Evolutionary conservation across 441 rosid species (phyloP), one percentile per base, ranked within the genome.

Genomic region (Populus tomentosa): DNA sequence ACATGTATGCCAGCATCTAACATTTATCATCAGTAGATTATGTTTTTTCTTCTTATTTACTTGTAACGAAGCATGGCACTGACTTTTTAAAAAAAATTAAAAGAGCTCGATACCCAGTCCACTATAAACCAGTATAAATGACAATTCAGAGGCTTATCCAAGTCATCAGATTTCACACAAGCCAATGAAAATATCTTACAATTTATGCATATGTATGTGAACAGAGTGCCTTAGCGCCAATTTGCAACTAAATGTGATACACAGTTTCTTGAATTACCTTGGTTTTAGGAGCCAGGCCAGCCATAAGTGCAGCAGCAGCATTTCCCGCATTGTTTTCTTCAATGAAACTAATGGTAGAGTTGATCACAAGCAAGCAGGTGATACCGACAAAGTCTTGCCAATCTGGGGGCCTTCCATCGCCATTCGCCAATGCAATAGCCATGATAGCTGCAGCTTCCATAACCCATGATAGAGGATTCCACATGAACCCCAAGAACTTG

Each of bases 261-360:
- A 3, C 24, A 8, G 64, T 18, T 21, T 10, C 65, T 61, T 21
- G 28, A 61, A 11, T 32, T 86, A 94, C 98, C 95, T 92, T 94
- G 0, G 98, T 90, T 74, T 94, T 94, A 5, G 98, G 98, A 77
- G 98, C 98, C 24, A 94, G 92, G 79, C 97, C 94, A 78, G 98
- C 98, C 97, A 94, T 94, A 59, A 94, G 97, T 72, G 97, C 98
- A 78, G 98, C 98, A 50, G 98, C 98, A 38, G 97, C 98, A 72
- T 94, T 94, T 4, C 98, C 98, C 6, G 98, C 98, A 77, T 91
- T 94, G 90, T 94, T 94, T 83, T 94, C 98, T 87, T 94, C 98
- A 32, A 88, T 87, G 69, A 94, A 94, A 86, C 95, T 90, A 79
- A 94, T 94, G 5, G 98, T 93, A 46, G 98, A 94, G 90, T 94